Evolutionary conservation across 2,329 filamentous ascomycete genomes (phyloP).

Genomic region (Aspergillus flavus): DNA sequence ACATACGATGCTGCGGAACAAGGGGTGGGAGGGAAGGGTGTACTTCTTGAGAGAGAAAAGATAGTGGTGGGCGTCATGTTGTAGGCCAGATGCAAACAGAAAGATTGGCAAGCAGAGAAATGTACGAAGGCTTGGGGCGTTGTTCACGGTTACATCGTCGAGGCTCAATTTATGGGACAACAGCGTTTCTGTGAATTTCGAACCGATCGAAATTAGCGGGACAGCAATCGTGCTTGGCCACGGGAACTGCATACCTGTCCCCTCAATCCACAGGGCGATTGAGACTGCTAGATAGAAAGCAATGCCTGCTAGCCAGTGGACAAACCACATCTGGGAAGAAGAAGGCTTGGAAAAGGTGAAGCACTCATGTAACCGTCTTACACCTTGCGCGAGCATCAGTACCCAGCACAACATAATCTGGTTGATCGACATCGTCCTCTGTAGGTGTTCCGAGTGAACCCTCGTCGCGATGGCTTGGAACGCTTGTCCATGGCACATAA

Average conservation of each 20-base stretch:
- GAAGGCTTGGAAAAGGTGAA: conserved; percentile 66
- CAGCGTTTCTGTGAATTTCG: conserved; percentile 30
- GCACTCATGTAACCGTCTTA: conserved; percentile 76
- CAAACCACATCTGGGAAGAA: conserved; percentile 78
- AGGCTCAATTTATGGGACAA: conserved; percentile 35
- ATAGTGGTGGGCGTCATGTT: conserved; percentile 73
- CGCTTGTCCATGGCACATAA: conserved; percentile 56
- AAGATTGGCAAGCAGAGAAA: conserved; percentile 65
- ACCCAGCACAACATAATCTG: conserved; percentile 69
- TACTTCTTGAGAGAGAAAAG: conserved; percentile 77
- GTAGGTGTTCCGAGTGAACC: conserved; percentile 38
- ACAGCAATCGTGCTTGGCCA: neutral
- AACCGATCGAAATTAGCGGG: neutral
- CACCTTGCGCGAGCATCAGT: conserved; percentile 75
- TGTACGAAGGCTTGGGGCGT: conserved; percentile 53
- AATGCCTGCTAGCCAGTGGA: conserved; percentile 79
- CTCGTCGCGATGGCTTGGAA: conserved; percentile 54
- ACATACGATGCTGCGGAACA: conserved; percentile 74
- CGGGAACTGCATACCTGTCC: conserved; percentile 59
- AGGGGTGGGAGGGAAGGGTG: conserved; percentile 71
- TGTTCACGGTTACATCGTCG: conserved; percentile 41
- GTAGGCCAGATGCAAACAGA: conserved; percentile 68
- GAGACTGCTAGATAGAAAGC: conserved; percentile 75
- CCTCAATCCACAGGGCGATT: conserved; percentile 83
- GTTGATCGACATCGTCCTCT: conserved; percentile 57